Percentiles rank a stretch among this genome's conserved stretches.
Conservation (phyloP, 768 basidiomycete species). For the Rhizopogon vesiculosus region DNA sequence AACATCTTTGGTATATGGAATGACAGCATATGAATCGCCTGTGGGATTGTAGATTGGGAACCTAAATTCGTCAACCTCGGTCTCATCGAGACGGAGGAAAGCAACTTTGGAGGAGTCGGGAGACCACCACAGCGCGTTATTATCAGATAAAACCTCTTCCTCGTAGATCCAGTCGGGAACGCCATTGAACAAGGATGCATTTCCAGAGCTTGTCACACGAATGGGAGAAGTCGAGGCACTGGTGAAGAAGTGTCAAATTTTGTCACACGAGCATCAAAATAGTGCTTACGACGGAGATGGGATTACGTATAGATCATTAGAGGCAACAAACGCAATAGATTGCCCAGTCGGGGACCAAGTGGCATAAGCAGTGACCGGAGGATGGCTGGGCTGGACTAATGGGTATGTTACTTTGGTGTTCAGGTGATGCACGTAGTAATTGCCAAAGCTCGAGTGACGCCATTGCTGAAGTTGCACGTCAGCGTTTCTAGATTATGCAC, state of each 20-base stretch:
- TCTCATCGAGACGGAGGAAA: constrained; percentile 87
- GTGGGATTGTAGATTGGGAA: constrained; percentile 93
- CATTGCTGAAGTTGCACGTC: constrained; percentile 63
- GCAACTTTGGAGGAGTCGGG: constrained; percentile 60
- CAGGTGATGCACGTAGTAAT: constrained; percentile 89
- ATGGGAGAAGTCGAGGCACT: constrained; percentile 46
- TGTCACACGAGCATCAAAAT: neutral
- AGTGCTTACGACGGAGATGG: constrained; percentile 55
- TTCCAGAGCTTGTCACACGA: constrained; percentile 78
- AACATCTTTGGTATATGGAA: constrained; percentile 67
- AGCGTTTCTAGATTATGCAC: constrained; percentile 3
- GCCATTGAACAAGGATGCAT: constrained; percentile 84
- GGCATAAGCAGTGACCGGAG: constrained; percentile 73
- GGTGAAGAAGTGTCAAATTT: neutral
- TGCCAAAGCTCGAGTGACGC: constrained; percentile 87
- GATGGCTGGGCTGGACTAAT: constrained; percentile 60
- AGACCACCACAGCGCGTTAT: constrained; percentile 89
- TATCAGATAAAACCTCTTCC: constrained; percentile 76
- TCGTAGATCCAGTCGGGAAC: constrained; percentile 98
- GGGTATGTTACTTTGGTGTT: constrained; percentile 64
- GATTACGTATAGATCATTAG: constrained; percentile 87
- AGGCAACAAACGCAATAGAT: constrained; percentile 79
- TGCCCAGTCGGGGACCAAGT: constrained; percentile 83
- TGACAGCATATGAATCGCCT: constrained; percentile 57
- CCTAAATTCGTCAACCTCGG: constrained; percentile 76